Evolutionary conservation across 23 red algal genomes (phyloP).

Genomic region (Rhodosorus marinus): DNA sequence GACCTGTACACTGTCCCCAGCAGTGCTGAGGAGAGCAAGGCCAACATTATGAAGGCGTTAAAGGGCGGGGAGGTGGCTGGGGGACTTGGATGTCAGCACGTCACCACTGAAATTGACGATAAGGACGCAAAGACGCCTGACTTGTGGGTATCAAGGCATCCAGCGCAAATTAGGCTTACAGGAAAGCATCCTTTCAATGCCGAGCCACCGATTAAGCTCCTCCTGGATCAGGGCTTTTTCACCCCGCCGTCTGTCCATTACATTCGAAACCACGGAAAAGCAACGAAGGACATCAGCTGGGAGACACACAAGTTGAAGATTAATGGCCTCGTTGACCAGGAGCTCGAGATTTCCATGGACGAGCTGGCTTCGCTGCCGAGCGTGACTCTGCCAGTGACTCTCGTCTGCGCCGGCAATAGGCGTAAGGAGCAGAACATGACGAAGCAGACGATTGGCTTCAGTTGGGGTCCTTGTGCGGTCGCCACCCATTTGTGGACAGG

Average conservation of each 20-base stretch:
- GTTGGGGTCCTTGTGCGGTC: constrained; percentile 59
- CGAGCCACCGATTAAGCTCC: constrained; percentile 40
- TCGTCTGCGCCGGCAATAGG: constrained; percentile 89
- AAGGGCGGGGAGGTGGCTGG: not conserved
- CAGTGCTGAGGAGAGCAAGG: not conserved
- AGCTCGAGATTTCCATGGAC: constrained; percentile 22
- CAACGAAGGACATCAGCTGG: constrained; percentile 14
- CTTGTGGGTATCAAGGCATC: constrained; percentile 63
- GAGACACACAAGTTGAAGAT: constrained; percentile 33
- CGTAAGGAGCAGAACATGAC: constrained; percentile 89
- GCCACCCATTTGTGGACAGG: constrained; percentile 81
- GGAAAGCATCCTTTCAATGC: constrained; percentile 88
- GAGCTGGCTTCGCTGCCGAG: constrained; percentile 20
- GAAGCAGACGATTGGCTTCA: constrained; percentile 80
- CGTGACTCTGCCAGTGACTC: constrained; percentile 61
- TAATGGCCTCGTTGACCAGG: constrained; percentile 24
- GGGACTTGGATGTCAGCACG: constrained; percentile 5
- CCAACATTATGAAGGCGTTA: not conserved
- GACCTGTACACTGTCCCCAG: not conserved
- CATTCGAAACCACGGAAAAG: constrained; percentile 71
- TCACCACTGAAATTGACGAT: constrained; percentile 15
- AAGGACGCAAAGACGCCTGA: constrained; percentile 50
- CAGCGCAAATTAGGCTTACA: constrained; percentile 47
- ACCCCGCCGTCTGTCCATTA: constrained; percentile 63
- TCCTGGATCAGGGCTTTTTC: constrained; percentile 52